Base-by-base conservation (phyloP, 306 rosid genomes). In the Fragaria nilgerrensis region DNA sequence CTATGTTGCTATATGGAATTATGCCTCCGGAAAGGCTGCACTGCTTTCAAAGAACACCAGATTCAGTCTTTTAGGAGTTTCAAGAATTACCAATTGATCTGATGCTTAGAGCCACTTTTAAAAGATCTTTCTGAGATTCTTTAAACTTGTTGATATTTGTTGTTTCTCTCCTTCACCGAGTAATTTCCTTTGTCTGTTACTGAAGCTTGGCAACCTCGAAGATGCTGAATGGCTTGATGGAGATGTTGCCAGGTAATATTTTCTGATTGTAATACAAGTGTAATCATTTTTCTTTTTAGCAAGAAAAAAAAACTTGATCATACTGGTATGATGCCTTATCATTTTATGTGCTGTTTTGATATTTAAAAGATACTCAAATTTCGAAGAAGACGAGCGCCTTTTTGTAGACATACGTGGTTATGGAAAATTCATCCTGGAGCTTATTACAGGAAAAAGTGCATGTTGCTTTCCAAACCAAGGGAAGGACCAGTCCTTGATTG, bases 361-460 rank as follows among this genome's bases (percentile, higher is more conserved):
- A 68, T 32, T 73, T 59, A 6, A 39, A 16, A 82, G 85, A 68
- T 68, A 34, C 53, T 13, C 47, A 41, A 56, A 34, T 65, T 55
- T 48, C 25, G 78, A 53, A 53, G 44, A 52, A 81, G 77, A 69
- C 41, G 68, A 61, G 70, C 27, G 15, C 45, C 53, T 50, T 32
- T 61, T 66, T 29, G 69, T 49, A 7, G 85, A 78, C 22, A 63
- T 69, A 6, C 77, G 34, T 48, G 85, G 64, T 61, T 82, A 78
- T 23, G 85, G 82, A 25, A 41, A 15, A 68, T 69, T 82, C 55
- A 73, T 82, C 34, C 76, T 82, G 14, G 82, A 82, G 70, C 82
- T 82, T 37, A 61, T 82, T 20, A 74, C 77, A 1, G 80, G 82
- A 32, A 82, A 78, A 65, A 39, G 25, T 52, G 68, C 61, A 14